These are phyloP conservation scores for Triticum monococcum DNA, from an alignment of 176 grass and related monocot genomes.

Conservation along the genomic window DNA sequence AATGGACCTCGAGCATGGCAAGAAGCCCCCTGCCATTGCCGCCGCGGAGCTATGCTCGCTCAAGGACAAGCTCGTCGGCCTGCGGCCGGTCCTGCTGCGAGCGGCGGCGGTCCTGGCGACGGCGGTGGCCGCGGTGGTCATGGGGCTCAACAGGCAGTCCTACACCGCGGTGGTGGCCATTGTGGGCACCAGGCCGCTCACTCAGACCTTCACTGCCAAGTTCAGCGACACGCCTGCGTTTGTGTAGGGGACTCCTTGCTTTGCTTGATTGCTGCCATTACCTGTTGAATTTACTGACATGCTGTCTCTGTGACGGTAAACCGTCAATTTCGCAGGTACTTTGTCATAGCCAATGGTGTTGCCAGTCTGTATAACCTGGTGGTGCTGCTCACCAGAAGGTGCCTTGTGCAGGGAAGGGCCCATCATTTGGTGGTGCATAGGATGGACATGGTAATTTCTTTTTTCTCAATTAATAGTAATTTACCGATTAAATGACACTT, in stretches of 20 bases:
- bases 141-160: slow-evolving; percentile 71
- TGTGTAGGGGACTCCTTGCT: slow-evolving; percentile 43
- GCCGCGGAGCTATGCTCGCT: slow-evolving; percentile 5
- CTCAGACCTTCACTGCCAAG: slow-evolving; percentile 57
- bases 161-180: slow-evolving; percentile 57
- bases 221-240: slow-evolving; percentile 72
- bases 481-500: neutral
- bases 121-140: slow-evolving; percentile 46
- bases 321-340: slow-evolving; percentile 46
- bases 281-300: neutral
- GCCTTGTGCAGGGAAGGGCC: slow-evolving; percentile 33
- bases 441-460: slow-evolving; percentile 54
- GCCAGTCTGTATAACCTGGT: slow-evolving; percentile 56
- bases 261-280: neutral
- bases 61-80: slow-evolving; percentile 33
- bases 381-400: slow-evolving; percentile 34
- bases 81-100: slow-evolving; percentile 43
- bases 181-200: slow-evolving; percentile 61
- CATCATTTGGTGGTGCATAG: slow-evolving; percentile 42
- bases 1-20: slow-evolving; percentile 54
- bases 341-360: slow-evolving; percentile 65
- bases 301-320: neutral
- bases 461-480: neutral
- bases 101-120: slow-evolving; percentile 34
- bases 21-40: slow-evolving; percentile 9